phyloP scores from a whole-genome alignment of 192 early-diverging fungal genomes.

The Rhizophlyctis rosea region DNA sequence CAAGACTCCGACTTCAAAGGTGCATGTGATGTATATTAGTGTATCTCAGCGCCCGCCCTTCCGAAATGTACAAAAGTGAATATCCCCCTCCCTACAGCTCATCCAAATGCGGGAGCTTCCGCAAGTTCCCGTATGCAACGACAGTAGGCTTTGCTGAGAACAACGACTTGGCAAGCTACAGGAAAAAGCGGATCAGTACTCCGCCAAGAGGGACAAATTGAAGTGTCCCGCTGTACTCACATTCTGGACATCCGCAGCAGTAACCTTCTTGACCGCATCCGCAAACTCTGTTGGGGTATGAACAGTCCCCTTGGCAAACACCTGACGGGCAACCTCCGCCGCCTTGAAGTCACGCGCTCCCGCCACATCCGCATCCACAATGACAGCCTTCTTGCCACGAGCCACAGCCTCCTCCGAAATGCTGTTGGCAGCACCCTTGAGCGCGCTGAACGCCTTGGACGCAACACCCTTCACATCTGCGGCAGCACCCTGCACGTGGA shows the following conservation, averaged over 20 bases:
- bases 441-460: constrained; percentile 31
- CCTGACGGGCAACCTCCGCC: constrained; percentile 34
- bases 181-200: background rate
- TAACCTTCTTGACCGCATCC: constrained; percentile 59
- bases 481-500: constrained; percentile 58
- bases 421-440: constrained; percentile 36
- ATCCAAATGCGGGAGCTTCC: constrained; percentile 72
- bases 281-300: constrained; percentile 54
- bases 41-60: no score
- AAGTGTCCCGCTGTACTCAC: constrained; percentile 36
- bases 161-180: constrained; percentile 56
- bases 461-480: constrained; percentile 37
- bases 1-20: no score
- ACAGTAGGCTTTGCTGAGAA: constrained; percentile 70
- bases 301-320: constrained; percentile 23
- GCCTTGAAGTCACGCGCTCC: constrained; percentile 26
- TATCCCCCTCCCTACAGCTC: no score
- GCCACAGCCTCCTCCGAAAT: constrained; percentile 31
- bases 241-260: constrained; percentile 59
- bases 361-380: constrained; percentile 42
- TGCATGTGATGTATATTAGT: no score
- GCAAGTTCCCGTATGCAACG: constrained; percentile 72
- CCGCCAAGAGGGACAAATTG: no score
- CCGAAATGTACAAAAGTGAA: no score
- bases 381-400: constrained; percentile 48